A percentile compares a stretch with the other conserved stretches of the same genome.
These are phyloP conservation scores for Pogostemon cablin DNA, from an alignment of 257 asterid genomes.

Conservation along the genomic window DNA sequence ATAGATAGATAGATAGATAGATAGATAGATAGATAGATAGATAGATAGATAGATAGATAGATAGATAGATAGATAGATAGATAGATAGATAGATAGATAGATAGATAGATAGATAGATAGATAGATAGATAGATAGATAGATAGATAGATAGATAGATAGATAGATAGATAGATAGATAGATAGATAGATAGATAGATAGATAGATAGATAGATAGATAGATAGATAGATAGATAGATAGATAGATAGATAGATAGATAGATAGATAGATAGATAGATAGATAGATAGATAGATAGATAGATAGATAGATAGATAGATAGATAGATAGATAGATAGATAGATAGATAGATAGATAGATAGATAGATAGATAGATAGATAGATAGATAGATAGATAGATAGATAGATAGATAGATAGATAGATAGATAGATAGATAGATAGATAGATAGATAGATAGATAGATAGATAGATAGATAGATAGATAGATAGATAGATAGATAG, in stretches of 20 bases:
- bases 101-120: slow-evolving; percentile 1
- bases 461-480: slow-evolving; percentile 1
- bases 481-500: slow-evolving; percentile 1
- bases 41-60: slow-evolving; percentile 1
- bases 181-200: slow-evolving; percentile 1
- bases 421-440: slow-evolving; percentile 1
- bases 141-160: slow-evolving; percentile 1
- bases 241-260: slow-evolving; percentile 1
- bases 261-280: slow-evolving; percentile 1
- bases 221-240: slow-evolving; percentile 1
- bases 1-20: slow-evolving; percentile 1
- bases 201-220: slow-evolving; percentile 1
- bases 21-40: slow-evolving; percentile 1
- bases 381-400: slow-evolving; percentile 1
- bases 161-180: slow-evolving; percentile 1
- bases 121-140: slow-evolving; percentile 1
- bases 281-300: slow-evolving; percentile 1
- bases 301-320: slow-evolving; percentile 1
- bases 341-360: slow-evolving; percentile 1
- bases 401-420: slow-evolving; percentile 1
- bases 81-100: slow-evolving; percentile 1
- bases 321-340: slow-evolving; percentile 1
- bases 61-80: slow-evolving; percentile 1
- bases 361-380: slow-evolving; percentile 1
- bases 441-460: slow-evolving; percentile 1